Evolutionary conservation across 2,329 filamentous ascomycete species (phyloP).

Genomic region (Trichophyton schoenleinii): DNA sequence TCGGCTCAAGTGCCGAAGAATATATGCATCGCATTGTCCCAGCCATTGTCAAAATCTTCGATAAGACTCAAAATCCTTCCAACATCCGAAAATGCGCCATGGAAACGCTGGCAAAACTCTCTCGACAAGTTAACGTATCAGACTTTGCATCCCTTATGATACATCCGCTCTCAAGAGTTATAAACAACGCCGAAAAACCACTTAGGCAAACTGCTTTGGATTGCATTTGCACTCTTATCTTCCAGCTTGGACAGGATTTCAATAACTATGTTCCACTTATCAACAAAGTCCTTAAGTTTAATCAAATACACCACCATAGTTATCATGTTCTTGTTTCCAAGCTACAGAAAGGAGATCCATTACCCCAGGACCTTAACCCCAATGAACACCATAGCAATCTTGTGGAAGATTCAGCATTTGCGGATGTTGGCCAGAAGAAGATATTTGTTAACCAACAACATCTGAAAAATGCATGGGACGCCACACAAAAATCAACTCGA

Average conservation of each 20-base stretch:
- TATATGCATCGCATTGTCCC: slow-evolving; percentile 99
- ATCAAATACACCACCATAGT: slow-evolving; percentile 77
- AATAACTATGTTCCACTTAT: slow-evolving; percentile 87
- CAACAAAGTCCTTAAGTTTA: slow-evolving; percentile 66
- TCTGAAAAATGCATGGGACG: slow-evolving; percentile 93
- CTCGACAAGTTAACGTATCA: slow-evolving; percentile 90
- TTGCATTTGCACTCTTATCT: slow-evolving; percentile 86
- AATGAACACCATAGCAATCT: slow-evolving; percentile 68
- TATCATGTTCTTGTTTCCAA: slow-evolving; percentile 89
- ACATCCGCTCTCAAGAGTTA: slow-evolving; percentile 74
- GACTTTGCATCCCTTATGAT: slow-evolving; percentile 96
- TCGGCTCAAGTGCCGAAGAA: slow-evolving; percentile 88
- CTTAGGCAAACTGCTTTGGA: slow-evolving; percentile 77
- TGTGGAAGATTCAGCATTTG: slow-evolving; percentile 65
- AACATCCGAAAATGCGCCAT: slow-evolving; percentile 79
- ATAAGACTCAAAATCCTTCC: slow-evolving; percentile 68
- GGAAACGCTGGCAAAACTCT: slow-evolving; percentile 87
- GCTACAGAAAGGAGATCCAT: slow-evolving; percentile 79
- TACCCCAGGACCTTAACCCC: slow-evolving; percentile 89
- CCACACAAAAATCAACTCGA: slow-evolving; percentile 87
- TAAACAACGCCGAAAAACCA: slow-evolving; percentile 58
- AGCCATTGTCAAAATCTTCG: slow-evolving; percentile 86
- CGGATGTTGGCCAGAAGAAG: slow-evolving; percentile 83
- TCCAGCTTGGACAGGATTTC: slow-evolving; percentile 91
- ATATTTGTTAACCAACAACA: slow-evolving; percentile 96